Evolutionary conservation across 805 yeast species (phyloP).

Genomic region (Kuraishia hungarica): DNA sequence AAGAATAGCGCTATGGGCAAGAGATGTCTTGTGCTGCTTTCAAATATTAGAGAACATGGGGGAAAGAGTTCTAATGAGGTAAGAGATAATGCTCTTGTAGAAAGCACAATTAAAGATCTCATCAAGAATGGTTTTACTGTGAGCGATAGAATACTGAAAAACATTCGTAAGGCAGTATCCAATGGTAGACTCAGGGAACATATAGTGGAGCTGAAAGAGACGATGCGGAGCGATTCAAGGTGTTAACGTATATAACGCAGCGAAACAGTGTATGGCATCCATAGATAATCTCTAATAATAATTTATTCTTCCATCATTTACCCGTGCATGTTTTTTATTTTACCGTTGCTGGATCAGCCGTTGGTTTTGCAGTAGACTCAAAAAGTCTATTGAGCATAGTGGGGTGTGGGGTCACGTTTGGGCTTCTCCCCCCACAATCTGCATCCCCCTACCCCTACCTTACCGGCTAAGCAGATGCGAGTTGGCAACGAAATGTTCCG

Average conservation of each 20-base stretch:
- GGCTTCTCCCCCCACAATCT: background rate
- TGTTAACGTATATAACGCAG: constrained; percentile 1
- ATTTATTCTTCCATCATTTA: background rate
- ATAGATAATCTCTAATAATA: too few species aligned
- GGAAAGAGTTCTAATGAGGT: constrained; percentile 7
- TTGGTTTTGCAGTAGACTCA: background rate
- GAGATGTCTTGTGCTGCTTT: constrained; percentile 5
- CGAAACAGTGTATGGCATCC: background rate
- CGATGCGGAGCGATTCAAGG: constrained; percentile 13
- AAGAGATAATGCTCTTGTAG: constrained; percentile 9
- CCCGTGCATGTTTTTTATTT: background rate
- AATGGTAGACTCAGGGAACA: constrained; percentile 19
- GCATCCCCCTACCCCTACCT: background rate
- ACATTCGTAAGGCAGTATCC: constrained; percentile 14
- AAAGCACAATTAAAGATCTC: constrained; percentile 14
- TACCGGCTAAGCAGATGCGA: too few species aligned
- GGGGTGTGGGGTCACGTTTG: background rate
- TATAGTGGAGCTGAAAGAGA: constrained; percentile 18
- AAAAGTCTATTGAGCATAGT: background rate
- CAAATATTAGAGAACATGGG: constrained; percentile 5
- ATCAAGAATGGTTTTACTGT: constrained; percentile 14
- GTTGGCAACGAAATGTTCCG: background rate
- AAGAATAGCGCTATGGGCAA: constrained; percentile 13
- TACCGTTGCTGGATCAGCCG: background rate
- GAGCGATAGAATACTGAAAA: constrained; percentile 10